Evolutionary conservation across 163 green algal species (phyloP).

Genomic region (Picocystis sp.): DNA sequence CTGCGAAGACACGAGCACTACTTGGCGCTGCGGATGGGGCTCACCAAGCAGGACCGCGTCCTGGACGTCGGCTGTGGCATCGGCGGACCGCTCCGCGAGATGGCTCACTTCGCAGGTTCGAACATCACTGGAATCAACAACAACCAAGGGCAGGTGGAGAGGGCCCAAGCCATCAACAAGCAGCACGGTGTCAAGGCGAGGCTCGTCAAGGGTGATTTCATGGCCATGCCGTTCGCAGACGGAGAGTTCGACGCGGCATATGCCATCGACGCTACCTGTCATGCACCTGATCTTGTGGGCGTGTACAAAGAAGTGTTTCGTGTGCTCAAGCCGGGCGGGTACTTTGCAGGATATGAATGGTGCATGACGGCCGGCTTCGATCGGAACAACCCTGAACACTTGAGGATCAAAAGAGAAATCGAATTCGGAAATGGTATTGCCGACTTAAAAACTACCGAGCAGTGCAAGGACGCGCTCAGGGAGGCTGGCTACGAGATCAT

Average conservation of each 20-base stretch:
- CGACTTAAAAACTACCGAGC: slow-evolving; percentile 66
- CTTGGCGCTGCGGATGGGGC: background rate
- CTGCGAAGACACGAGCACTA: slow-evolving; percentile 6
- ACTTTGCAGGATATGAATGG: slow-evolving; percentile 38
- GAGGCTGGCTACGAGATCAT: slow-evolving; percentile 77
- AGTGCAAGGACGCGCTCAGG: slow-evolving; percentile 72
- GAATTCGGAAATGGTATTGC: slow-evolving; percentile 93
- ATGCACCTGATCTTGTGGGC: slow-evolving; percentile 23
- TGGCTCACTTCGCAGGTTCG: slow-evolving; percentile 17
- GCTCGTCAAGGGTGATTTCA: slow-evolving; percentile 1
- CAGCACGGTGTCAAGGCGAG: slow-evolving; percentile 13
- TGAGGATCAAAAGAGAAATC: slow-evolving; percentile 88
- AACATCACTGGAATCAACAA: slow-evolving; percentile 38
- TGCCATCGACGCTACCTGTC: slow-evolving; percentile 34
- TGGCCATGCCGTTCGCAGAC: slow-evolving; percentile 1
- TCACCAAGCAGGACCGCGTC: slow-evolving; percentile 1
- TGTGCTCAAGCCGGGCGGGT: slow-evolving; percentile 30
- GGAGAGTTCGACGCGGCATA: slow-evolving; percentile 15
- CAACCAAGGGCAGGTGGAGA: slow-evolving; percentile 34
- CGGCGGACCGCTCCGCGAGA: slow-evolving; percentile 29
- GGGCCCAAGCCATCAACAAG: slow-evolving; percentile 21
- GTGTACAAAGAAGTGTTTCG: slow-evolving; percentile 33
- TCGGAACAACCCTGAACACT: slow-evolving; percentile 62
- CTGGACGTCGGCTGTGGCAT: slow-evolving; percentile 37
- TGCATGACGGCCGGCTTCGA: slow-evolving; percentile 68